Conservation (phyloP, 1,284 basidiomycete genomes). For the Cutaneotrichosporon sp. region DNA sequence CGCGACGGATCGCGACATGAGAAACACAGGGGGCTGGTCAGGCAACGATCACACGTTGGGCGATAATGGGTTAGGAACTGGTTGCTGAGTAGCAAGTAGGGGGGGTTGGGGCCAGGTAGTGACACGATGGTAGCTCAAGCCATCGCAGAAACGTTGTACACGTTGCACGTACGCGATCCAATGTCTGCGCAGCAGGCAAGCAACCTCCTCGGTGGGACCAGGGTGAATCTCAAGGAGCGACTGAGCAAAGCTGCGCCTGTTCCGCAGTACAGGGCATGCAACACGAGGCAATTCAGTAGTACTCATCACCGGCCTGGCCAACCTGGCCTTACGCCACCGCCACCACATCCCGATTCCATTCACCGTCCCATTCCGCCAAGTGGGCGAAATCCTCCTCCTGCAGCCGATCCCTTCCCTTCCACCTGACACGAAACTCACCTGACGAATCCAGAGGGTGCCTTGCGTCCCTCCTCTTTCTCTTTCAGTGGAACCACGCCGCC, state of each 20-base stretch:
- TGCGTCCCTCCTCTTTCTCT: slow-evolving; percentile 8
- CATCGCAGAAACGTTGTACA: no score
- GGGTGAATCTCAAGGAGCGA: neutral
- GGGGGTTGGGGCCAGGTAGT: no score
- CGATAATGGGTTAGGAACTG: no score
- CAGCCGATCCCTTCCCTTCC: no score
- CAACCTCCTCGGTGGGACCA: neutral
- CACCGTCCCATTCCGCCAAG: neutral
- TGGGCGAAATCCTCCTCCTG: neutral
- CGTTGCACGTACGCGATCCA: no score
- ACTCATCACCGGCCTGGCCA: neutral
- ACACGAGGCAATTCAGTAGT: neutral
- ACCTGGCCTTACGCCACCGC: neutral
- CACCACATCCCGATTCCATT: neutral
- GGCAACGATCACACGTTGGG: no score
- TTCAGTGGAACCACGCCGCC: slow-evolving; percentile 18
- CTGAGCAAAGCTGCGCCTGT: neutral
- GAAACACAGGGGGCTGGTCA: neutral
- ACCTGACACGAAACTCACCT: slow-evolving; percentile 28
- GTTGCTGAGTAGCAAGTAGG: no score
- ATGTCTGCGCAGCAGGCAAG: no score
- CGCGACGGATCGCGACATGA: neutral
- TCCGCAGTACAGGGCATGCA: neutral
- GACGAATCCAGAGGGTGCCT: slow-evolving; percentile 31
- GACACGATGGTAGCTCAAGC: no score